Base-by-base conservation (phyloP, 2,329 filamentous ascomycete genomes). In the Cytospora leucostoma region DNA sequence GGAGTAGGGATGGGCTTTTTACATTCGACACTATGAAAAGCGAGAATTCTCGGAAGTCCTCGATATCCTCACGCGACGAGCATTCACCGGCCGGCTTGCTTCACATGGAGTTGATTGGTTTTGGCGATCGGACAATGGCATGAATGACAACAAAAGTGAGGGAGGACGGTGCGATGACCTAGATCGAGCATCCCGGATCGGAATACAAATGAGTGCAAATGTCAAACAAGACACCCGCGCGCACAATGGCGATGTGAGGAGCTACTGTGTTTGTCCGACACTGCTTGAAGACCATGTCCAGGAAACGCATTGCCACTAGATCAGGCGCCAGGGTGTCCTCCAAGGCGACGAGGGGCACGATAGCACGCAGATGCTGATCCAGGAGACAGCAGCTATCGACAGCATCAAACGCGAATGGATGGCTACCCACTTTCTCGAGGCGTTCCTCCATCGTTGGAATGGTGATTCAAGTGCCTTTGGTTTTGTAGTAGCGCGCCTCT, bases 21-120 rank as follows among this genome's bases (percentile, higher is more conserved):
- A 35, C 53, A 53, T 63, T 65, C 56, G 63, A 62, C 60, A 65
- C 62, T 60, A 63, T 58, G 13, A 50, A 21, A 60, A 58, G 56
- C 56, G 49, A 27, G 44, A 50, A 21, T 56, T 44, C 56, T 35
- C 38, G 55, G 40, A 58, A 59, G 38, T 60, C 54, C 52, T 65
- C 65, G 33, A 57, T 19, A 60, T 15, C 61, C 61, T 55, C 60
- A 50, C 53, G 55, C 63, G 53, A 65, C 56, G 57, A 50, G 60
- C 47, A 55, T 62, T 61, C 60, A 63, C 57, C 58, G 61, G 56
- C 52, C 54, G 60, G 58, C 61, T 56, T 63, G 54, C 57, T 61
- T 66, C 58, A 62, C 64, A 61, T 60, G 66, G 67, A 67, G 67
- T 67, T 63, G 61, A 49, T 63, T 56, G 63, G 61, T 65, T 66